phyloP scores from a whole-genome alignment of 225 moss, liverwort and hornwort species.

The Polytrichum commune region DNA sequence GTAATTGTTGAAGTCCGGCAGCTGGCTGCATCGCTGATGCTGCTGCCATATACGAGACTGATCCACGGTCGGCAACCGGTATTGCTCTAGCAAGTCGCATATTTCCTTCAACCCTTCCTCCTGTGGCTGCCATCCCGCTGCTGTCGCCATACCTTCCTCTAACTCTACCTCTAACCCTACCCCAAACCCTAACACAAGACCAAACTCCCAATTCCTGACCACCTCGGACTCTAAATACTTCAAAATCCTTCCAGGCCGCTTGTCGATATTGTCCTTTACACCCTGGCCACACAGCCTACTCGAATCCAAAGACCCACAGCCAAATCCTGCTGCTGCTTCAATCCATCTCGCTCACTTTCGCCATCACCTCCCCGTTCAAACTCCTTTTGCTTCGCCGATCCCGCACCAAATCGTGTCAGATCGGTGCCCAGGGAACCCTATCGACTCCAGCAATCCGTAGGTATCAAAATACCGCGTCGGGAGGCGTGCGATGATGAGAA shows the following conservation, averaged over 20 bases:
- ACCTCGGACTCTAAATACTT: background rate
- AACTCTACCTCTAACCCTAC: conserved; percentile 13
- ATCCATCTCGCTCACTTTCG: background rate
- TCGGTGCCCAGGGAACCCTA: too few relatives aligned
- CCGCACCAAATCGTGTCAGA: too few relatives aligned
- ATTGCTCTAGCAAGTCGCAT: conserved; percentile 95
- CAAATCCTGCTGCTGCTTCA: background rate
- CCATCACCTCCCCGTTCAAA: background rate
- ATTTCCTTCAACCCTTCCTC: conserved; percentile 95
- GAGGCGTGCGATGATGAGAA: too few relatives aligned
- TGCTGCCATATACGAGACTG: conserved; percentile 99
- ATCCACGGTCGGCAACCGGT: conserved; percentile 90
- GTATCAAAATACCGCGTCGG: too few relatives aligned
- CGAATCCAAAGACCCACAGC: background rate
- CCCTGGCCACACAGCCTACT: background rate
- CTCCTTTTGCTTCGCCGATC: too few relatives aligned
- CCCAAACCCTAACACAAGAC: conserved; percentile 35
- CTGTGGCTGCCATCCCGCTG: conserved; percentile 77
- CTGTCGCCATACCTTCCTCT: conserved; percentile 56
- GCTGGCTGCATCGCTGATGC: conserved; percentile 90
- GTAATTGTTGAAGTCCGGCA: conserved; percentile 98
- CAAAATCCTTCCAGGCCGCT: background rate
- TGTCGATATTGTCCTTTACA: too few relatives aligned
- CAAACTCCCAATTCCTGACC: conserved; percentile 7
- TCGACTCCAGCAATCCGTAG: too few relatives aligned